Percentiles rank a stretch among this genome's conserved stretches.
Conservation (phyloP, 192 early-diverging fungal genomes). For the Diversispora epigaea region DNA sequence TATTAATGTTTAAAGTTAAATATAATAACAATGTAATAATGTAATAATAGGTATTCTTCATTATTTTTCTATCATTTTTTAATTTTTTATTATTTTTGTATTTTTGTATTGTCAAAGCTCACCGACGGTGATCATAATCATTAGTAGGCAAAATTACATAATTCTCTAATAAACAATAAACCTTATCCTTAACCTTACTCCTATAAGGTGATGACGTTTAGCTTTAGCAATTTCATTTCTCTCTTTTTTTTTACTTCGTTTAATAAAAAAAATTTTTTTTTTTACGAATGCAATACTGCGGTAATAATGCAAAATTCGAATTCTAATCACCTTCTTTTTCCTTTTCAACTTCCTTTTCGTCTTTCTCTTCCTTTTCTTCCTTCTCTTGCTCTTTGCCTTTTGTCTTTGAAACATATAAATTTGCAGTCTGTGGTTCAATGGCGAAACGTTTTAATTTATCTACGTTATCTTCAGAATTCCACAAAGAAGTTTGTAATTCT, state of each 20-base stretch:
- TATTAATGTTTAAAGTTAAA: background rate
- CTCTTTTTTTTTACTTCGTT: too few species aligned
- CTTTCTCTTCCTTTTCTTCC: conserved; percentile 6
- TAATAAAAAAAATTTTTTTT: background rate
- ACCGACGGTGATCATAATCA: too few species aligned
- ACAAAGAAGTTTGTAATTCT: conserved; percentile 61
- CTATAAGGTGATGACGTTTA: too few species aligned
- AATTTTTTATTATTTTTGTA: too few species aligned
- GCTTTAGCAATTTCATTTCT: too few species aligned
- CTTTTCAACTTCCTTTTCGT: conserved; percentile 67
- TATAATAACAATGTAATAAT: background rate
- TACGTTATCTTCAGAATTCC: conserved; percentile 63
- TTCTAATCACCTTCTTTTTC: conserved; percentile 45
- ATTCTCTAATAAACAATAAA: too few species aligned
- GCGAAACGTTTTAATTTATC: conserved; percentile 77
- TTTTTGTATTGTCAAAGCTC: too few species aligned
- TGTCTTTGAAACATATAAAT: conserved; percentile 80
- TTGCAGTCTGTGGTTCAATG: conserved; percentile 67
- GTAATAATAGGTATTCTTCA: background rate
- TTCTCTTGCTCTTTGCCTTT: conserved; percentile 70
- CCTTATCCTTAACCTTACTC: too few species aligned
- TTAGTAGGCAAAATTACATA: too few species aligned
- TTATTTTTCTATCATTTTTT: too few species aligned
- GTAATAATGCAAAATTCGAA: conserved; percentile 34
- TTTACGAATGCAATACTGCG: background rate